phyloP scores from a whole-genome alignment of 164 flowering plant species.

The Stephania japonica region DNA sequence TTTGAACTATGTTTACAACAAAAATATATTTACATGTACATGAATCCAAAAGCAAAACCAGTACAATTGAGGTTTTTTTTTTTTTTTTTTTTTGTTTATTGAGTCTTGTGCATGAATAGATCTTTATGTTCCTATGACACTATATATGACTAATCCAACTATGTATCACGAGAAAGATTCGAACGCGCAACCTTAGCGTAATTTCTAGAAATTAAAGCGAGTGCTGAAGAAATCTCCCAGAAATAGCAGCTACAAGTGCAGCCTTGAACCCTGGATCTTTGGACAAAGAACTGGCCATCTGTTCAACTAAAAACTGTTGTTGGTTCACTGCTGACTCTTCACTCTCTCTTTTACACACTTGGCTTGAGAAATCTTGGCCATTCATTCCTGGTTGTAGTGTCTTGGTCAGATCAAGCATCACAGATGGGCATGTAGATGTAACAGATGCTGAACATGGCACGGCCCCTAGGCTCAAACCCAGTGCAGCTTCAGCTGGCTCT shows the following conservation, averaged over 20 bases:
- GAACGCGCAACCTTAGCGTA: background rate
- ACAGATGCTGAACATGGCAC: constrained; percentile 19
- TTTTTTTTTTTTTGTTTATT: too few relatives aligned
- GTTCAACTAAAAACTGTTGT: constrained; percentile 29
- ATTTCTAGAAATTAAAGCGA: background rate
- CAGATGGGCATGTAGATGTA: constrained; percentile 10
- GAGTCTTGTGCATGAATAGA: too few relatives aligned
- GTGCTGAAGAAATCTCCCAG: constrained; percentile 13
- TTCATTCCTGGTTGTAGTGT: background rate
- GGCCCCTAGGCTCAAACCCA: constrained; percentile 14
- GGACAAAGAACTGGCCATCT: constrained; percentile 20
- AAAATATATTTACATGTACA: background rate
- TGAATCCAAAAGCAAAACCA: background rate
- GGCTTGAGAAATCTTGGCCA: background rate
- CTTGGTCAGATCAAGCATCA: constrained; percentile 19
- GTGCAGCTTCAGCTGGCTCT: constrained; percentile 1
- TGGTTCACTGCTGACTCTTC: constrained; percentile 12
- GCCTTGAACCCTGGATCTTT: constrained; percentile 21
- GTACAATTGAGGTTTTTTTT: background rate
- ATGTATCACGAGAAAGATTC: background rate
- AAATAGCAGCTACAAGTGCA: constrained; percentile 21
- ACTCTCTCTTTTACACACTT: constrained; percentile 4
- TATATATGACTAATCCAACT: background rate
- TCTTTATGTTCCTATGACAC: too few relatives aligned
- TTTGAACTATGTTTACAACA: background rate